A percentile compares a stretch with the other conserved stretches of the same genome.
Conservation (phyloP, 352 stramenopile genomes). For the Phytophthora agathidicida region DNA sequence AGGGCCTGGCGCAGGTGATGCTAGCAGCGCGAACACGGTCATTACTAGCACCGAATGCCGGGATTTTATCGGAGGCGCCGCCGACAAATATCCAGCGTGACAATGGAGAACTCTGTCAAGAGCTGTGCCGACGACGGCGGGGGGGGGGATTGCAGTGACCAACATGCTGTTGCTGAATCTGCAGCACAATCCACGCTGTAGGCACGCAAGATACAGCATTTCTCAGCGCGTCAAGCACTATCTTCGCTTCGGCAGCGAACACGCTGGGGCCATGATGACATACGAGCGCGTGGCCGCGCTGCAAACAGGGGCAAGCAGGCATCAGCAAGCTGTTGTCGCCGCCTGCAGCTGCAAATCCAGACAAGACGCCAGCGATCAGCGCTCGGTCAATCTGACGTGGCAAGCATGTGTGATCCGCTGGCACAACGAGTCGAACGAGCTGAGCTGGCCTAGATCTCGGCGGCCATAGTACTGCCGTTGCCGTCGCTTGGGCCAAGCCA, state of each 20-base stretch:
- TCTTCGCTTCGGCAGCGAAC: background rate
- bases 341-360: constrained; percentile 15
- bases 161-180: background rate
- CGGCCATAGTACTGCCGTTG: background rate
- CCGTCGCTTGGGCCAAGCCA: background rate
- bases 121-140: too few relatives aligned
- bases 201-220: constrained; percentile 19
- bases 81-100: too few relatives aligned
- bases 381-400: constrained; percentile 4
- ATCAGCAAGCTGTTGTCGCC: constrained; percentile 3
- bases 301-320: constrained; percentile 4
- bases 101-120: too few relatives aligned
- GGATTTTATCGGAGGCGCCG: too few relatives aligned
- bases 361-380: background rate
- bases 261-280: constrained; percentile 11
- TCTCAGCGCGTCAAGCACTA: too few relatives aligned
- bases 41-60: too few relatives aligned
- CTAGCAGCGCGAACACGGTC: too few relatives aligned
- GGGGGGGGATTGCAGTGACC: too few relatives aligned
- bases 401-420: constrained; percentile 1
- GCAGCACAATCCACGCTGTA: background rate
- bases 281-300: background rate
- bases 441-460: constrained; percentile 1
- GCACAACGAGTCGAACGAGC: background rate
- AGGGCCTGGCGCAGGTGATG: too few relatives aligned